These are phyloP conservation scores for Calycina herbarum DNA, from an alignment of 2,329 filamentous ascomycete genomes.

Conservation along the genomic window DNA sequence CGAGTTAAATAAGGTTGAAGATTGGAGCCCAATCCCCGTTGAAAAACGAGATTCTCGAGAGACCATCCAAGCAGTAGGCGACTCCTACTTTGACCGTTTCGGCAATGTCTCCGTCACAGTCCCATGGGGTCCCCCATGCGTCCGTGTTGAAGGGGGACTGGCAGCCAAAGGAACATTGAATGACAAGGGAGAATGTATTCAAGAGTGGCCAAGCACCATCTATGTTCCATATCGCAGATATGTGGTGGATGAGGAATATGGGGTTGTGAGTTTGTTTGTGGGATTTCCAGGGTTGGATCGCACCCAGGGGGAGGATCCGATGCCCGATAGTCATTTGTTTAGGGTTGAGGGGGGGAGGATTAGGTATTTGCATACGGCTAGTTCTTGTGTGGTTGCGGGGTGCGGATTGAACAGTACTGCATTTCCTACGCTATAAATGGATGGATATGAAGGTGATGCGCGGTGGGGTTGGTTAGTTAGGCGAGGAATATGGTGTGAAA, in stretches of 20 bases:
- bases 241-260: slow-evolving; percentile 15
- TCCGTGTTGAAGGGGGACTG: slow-evolving; percentile 15
- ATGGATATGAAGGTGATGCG: neutral
- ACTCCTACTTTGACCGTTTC: slow-evolving; percentile 20
- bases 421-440: neutral
- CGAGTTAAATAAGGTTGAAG: slow-evolving; percentile 10
- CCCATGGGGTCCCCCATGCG: slow-evolving; percentile 15
- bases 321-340: slow-evolving; percentile 22
- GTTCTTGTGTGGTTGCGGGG: slow-evolving; percentile 2
- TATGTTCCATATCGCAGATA: slow-evolving; percentile 13
- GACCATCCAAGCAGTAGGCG: slow-evolving; percentile 18
- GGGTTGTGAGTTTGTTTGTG: slow-evolving; percentile 17
- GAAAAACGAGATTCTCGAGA: slow-evolving; percentile 15
- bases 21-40: slow-evolving; percentile 17
- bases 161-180: slow-evolving; percentile 7
- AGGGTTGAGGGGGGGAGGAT: slow-evolving; percentile 16
- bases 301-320: slow-evolving; percentile 6
- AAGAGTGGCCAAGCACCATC: slow-evolving; percentile 9
- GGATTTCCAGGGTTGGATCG: slow-evolving; percentile 15
- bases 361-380: slow-evolving; percentile 21
- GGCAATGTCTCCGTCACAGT: slow-evolving; percentile 14
- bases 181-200: slow-evolving; percentile 9
- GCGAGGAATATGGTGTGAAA: neutral
- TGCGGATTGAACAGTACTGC: slow-evolving; percentile 11
- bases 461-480: neutral